Evolutionary conservation across 225 moss, liverwort and hornwort species (phyloP).

Genomic region (Physcomitrium patens): DNA sequence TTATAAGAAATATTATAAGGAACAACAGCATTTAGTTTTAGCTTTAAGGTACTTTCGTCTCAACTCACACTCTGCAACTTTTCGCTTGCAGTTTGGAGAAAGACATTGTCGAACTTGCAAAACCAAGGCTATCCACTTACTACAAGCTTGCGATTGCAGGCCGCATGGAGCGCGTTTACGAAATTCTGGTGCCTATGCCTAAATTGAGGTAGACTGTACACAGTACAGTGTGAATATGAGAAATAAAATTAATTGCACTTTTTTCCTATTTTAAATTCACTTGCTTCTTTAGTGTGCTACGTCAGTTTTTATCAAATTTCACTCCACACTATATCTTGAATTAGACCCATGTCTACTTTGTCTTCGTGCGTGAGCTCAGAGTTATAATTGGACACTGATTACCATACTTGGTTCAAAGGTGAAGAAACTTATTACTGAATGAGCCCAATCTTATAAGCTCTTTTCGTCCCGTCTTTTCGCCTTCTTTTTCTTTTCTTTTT

Average conservation of each 20-base stretch:
- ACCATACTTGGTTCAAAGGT: too few relatives aligned
- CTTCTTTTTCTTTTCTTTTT: too few relatives aligned
- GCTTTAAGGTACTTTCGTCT: background rate
- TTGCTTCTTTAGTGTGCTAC: background rate
- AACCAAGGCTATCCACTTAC: constrained; percentile 73
- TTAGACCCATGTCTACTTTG: background rate
- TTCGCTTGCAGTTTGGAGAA: constrained; percentile 67
- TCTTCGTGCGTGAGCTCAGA: too few relatives aligned
- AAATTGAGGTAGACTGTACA: constrained; percentile 48
- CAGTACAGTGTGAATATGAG: constrained; percentile 6
- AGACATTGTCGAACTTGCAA: constrained; percentile 92
- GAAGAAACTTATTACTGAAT: too few relatives aligned
- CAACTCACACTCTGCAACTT: background rate
- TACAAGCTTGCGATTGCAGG: constrained; percentile 94
- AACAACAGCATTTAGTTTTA: background rate
- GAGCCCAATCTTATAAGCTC: too few relatives aligned
- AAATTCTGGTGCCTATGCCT: constrained; percentile 84
- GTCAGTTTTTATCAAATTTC: background rate
- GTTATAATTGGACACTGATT: too few relatives aligned
- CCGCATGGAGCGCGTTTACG: constrained; percentile 98
- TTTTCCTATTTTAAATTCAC: background rate
- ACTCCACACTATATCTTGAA: constrained; percentile 2
- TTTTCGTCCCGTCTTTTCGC: too few relatives aligned
- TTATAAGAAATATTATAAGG: background rate
- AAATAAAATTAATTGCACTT: constrained; percentile 10